These are phyloP conservation scores for Carex sylvatica DNA, from an alignment of 202 grass and related monocot species.

Conservation along the genomic window DNA sequence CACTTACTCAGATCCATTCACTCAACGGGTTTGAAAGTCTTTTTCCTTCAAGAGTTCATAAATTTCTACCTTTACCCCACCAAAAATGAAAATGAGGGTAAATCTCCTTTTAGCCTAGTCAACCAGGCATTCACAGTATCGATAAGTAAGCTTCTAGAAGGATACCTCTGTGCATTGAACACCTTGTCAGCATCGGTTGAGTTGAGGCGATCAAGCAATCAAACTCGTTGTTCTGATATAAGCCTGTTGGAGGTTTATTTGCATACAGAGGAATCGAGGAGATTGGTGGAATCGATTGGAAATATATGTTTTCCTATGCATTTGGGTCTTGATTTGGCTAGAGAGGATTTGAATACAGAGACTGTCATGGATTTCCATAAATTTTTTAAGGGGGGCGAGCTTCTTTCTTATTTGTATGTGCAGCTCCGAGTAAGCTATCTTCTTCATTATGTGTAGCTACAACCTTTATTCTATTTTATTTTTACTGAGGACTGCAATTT, in stretches of 20 bases:
- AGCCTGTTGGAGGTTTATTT: slow-evolving; percentile 88
- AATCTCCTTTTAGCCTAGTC: slow-evolving; percentile 55
- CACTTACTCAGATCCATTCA: slow-evolving; percentile 72
- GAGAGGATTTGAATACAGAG: slow-evolving; percentile 75
- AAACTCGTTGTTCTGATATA: slow-evolving; percentile 47
- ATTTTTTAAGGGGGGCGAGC: slow-evolving; percentile 74
- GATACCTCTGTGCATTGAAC: slow-evolving; percentile 82
- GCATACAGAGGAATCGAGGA: slow-evolving; percentile 87
- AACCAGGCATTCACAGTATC: slow-evolving; percentile 88
- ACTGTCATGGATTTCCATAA: slow-evolving; percentile 70
- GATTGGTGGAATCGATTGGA: slow-evolving; percentile 72
- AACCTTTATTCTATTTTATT: slow-evolving; percentile 30
- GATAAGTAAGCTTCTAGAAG: slow-evolving; percentile 81
- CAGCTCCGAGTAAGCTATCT: slow-evolving; percentile 83
- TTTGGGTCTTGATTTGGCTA: slow-evolving; percentile 63
- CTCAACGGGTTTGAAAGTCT: slow-evolving; percentile 58
- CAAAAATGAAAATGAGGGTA: slow-evolving; percentile 26
- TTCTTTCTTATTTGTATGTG: slow-evolving; percentile 97
- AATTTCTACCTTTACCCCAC: slow-evolving; percentile 64
- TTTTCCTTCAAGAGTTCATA: slow-evolving; percentile 78
- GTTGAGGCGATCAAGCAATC: slow-evolving; percentile 51
- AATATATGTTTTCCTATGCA: slow-evolving; percentile 92
- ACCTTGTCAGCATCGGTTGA: slow-evolving; percentile 66
- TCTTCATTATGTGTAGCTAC: slow-evolving; percentile 28
- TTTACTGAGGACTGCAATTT: slow-evolving; percentile 5